Evolutionary conservation across 2,329 filamentous ascomycete genomes (phyloP).

Genomic region (Alternaria sp.): DNA sequence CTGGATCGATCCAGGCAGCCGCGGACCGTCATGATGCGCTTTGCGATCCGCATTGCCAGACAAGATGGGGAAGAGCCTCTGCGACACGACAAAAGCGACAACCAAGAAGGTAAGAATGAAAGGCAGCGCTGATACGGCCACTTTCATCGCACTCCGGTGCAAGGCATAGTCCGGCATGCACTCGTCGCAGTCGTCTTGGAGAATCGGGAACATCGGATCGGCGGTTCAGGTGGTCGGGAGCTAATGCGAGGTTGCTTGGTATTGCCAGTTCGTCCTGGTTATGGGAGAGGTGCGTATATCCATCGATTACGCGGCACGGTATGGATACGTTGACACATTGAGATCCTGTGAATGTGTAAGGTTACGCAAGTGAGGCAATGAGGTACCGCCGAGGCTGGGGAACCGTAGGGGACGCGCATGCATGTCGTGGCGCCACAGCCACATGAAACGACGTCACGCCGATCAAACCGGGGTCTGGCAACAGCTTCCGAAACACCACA

Average conservation of each 20-base stretch:
- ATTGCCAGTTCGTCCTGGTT: constrained; percentile 30
- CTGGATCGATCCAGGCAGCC: constrained; percentile 57
- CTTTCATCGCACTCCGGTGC: constrained; percentile 55
- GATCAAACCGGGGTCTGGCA: constrained; percentile 23
- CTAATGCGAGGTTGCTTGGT: constrained; percentile 19
- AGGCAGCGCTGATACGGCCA: constrained; percentile 70
- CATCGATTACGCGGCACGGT: constrained; percentile 33
- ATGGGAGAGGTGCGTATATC: constrained; percentile 28
- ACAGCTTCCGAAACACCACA: constrained; percentile 4
- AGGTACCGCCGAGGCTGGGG: constrained; percentile 18
- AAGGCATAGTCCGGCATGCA: constrained; percentile 63
- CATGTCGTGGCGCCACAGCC: constrained; percentile 26
- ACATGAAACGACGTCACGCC: constrained; percentile 32
- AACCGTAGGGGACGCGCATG: constrained; percentile 19
- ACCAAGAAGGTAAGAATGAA: constrained; percentile 75
- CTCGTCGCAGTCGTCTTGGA: constrained; percentile 63
- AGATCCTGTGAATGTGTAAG: constrained; percentile 1
- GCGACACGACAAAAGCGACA: constrained; percentile 69
- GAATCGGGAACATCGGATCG: constrained; percentile 43
- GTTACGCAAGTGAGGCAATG: constrained; percentile 16
- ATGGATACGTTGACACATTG: constrained; percentile 17
- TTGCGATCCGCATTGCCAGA: constrained; percentile 65
- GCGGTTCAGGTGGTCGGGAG: constrained; percentile 12
- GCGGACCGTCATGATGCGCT: constrained; percentile 68
- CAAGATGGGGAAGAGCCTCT: constrained; percentile 76